phyloP scores from a whole-genome alignment of 2,329 filamentous ascomycete genomes.

The Colletotrichum kahawae region DNA sequence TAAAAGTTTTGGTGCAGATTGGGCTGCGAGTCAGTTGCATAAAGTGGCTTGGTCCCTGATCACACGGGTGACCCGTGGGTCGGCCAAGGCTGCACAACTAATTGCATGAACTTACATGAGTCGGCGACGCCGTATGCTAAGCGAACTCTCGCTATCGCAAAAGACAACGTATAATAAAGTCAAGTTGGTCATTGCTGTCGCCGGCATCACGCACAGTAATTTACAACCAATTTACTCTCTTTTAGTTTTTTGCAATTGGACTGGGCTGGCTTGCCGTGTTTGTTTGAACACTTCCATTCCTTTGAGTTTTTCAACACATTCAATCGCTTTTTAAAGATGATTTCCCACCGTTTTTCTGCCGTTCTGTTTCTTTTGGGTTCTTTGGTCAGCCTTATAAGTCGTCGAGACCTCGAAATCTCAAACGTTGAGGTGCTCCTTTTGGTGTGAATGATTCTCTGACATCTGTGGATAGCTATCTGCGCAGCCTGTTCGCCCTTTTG shows the following conservation, averaged over 20 bases:
- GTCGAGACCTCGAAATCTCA: fast-evolving
- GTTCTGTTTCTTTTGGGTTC: not conserved
- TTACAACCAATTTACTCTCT: not conserved
- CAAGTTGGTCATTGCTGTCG: not conserved
- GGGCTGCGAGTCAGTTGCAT: not conserved
- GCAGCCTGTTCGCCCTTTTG: not conserved
- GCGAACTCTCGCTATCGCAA: not conserved
- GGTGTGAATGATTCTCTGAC: not conserved
- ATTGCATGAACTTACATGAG: not conserved
- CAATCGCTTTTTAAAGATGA: not conserved
- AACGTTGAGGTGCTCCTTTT: not conserved
- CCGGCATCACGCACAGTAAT: not conserved
- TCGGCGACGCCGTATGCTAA: not conserved
- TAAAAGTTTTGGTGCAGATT: not conserved
- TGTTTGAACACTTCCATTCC: too few relatives aligned
- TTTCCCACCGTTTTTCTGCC: not conserved
- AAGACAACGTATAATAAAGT: not conserved
- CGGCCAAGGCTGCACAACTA: not conserved
- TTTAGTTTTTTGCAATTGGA: not conserved
- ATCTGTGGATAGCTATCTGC: not conserved
- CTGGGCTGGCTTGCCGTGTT: not conserved
- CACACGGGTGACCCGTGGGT: not conserved
- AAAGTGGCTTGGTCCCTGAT: not conserved
- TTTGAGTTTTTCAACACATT: not conserved
- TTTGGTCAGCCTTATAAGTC: not conserved